A percentile compares a stretch with the other conserved stretches of the same genome.
phyloP scores from a whole-genome alignment of 192 early-diverging fungal genomes.

The Gaertneriomyces sp. region DNA sequence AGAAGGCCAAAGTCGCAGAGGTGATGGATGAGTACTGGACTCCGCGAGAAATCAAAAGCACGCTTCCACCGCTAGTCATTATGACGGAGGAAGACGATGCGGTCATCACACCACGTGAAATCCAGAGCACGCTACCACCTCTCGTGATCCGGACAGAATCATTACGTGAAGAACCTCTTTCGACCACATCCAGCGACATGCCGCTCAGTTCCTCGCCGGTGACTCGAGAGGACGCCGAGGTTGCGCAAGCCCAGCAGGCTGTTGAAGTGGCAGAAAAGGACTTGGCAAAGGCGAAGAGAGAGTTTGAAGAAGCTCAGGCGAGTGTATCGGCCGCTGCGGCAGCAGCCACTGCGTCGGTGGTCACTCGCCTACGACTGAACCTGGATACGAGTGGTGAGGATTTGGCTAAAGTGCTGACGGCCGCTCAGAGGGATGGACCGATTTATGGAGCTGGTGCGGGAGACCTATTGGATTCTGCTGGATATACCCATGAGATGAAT shows the following conservation, averaged over 20 bases:
- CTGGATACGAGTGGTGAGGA: background rate
- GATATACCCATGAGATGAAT: background rate
- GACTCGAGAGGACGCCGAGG: conserved; percentile 7
- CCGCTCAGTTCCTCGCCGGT: conserved; percentile 1
- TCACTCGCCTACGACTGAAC: background rate
- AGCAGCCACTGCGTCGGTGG: conserved; percentile 13
- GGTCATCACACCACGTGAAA: conserved; percentile 6
- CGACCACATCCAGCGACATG: background rate
- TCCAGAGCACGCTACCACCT: conserved; percentile 12
- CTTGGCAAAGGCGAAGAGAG: conserved; percentile 3
- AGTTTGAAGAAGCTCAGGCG: conserved; percentile 13
- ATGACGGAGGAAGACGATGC: background rate
- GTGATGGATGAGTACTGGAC: conserved; percentile 35
- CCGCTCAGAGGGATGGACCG: conserved; percentile 4
- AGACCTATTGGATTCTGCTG: conserved; percentile 12
- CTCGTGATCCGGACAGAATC: background rate
- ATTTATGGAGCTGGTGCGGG: conserved; percentile 17
- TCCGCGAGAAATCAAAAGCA: conserved; percentile 35
- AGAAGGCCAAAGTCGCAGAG: conserved; percentile 9
- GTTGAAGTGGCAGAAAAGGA: conserved; percentile 15
- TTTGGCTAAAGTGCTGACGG: conserved; percentile 7
- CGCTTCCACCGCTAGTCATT: conserved; percentile 34
- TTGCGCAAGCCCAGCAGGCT: conserved; percentile 16
- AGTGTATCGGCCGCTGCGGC: conserved; percentile 28
- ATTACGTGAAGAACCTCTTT: background rate